Evolutionary conservation across 2,329 filamentous ascomycete species (phyloP), one percentile per base, ranked within the genome.

Genomic region (Ceratocystis colombiana): DNA sequence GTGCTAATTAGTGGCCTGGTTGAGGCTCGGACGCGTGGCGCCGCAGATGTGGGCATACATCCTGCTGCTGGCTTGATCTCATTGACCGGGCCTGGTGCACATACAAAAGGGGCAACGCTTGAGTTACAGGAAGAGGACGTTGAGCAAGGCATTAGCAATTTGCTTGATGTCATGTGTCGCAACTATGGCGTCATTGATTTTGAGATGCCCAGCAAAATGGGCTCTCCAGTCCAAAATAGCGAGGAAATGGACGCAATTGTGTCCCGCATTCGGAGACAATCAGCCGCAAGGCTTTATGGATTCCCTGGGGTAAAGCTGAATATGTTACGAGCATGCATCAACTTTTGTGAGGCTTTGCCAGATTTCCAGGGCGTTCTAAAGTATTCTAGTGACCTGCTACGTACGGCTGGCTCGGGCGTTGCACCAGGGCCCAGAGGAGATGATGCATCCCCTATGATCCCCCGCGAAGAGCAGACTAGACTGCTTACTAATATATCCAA

Each of bases 41-140:
- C 94, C 50, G 92, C 94, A n/a, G 94, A 97, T 73, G 89, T 94
- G 72, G 94, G 93, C 2, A 90, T 99, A 45, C 93, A 97, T 76
- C 94, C 94, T 50, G 93, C 93, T 20, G 90, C 93, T 8, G 92
- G 90, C 0, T 78, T 96, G 63, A 86, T 90, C 30, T 86, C 87
- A 12, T 77, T 94, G 37, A 88, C 85, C 69, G 78, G 82, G 10
- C 80, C 78, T 67, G 81, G 81, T 8, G 77, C 80, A 6, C 78
- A 81, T 44, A 82, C 79, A 1, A 68, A 68, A 25, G 67, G 67
- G 6, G 67, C 67, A 25, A 68, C 67, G 20, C 77, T 88, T 41
- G 84, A 87, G 70, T 77, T 88, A 15, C 81, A 80, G 5, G 84
- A 87, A 70, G 82, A 80, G 4, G 86, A 88, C 70, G 78, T 87